Evolutionary conservation across 306 rosid species (phyloP), one percentile per base, ranked within the genome.

Genomic region (Lotus japonicus): DNA sequence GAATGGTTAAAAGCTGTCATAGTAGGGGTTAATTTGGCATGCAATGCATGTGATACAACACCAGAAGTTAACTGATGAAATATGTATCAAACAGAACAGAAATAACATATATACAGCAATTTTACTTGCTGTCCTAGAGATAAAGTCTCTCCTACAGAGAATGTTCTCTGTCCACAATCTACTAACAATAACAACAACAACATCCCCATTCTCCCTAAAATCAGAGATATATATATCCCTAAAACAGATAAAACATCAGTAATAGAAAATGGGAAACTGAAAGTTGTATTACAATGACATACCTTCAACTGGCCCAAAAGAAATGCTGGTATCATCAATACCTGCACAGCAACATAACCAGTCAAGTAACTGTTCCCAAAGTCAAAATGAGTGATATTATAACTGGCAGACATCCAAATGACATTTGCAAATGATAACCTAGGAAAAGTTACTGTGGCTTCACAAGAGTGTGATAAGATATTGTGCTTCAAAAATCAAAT

Each of bases 221-320:
- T n/a, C n/a, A n/a, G n/a, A n/a, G n/a, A n/a, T n/a, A n/a, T n/a
- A n/a, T n/a, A n/a, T n/a, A n/a, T n/a, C n/a, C n/a, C n/a, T n/a
- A n/a, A n/a, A n/a, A n/a, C n/a, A n/a, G n/a, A n/a, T n/a, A n/a
- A n/a, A n/a, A n/a, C n/a, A n/a, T n/a, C n/a, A n/a, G n/a, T n/a
- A n/a, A n/a, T n/a, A n/a, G 15, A 78, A 76, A 60, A 38, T 28
- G 39, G 23, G 60, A 73, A 15, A 10, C 64, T 43, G 44, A 45
- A 52, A 64, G 55, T 36, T 49, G 28, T 44, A 72, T 54, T 26
- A 63, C 54, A 44, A 72, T 41, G 48, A 13, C 82, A 70, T 92
- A 92, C 96, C 98, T 89, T 92, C 98, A 52, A 92, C 92, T 7
- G 89, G 98, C 57, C 89, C 98, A 70, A 87, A 89, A 63, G 96